Conservation (phyloP, 768 basidiomycete genomes). For the Mycena vitilis region DNA sequence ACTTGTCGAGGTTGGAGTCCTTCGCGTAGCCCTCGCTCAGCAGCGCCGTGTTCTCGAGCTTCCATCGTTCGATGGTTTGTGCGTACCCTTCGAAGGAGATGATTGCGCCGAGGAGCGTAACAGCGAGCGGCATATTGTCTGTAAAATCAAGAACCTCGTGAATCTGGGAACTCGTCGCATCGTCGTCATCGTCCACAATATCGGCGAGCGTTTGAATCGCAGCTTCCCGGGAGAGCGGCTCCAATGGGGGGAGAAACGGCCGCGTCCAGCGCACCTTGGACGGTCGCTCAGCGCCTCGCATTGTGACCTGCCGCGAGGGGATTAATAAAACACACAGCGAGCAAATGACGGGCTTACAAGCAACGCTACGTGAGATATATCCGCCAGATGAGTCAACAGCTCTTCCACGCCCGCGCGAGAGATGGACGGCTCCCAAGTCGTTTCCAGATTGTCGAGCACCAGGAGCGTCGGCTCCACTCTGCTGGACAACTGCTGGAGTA, state of each 20-base stretch:
- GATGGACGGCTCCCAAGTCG: background rate
- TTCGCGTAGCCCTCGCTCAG: slow-evolving; percentile 2
- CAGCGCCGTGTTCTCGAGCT: background rate
- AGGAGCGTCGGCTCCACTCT: background rate
- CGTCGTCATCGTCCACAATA: background rate
- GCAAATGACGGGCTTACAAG: background rate
- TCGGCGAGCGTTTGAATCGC: background rate
- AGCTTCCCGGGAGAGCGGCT: background rate
- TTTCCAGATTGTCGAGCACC: background rate
- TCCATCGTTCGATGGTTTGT: background rate
- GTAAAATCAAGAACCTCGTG: background rate
- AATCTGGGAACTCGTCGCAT: background rate
- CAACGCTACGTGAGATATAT: background rate
- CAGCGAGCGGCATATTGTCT: background rate
- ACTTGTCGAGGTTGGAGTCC: background rate
- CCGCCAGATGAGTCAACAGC: background rate
- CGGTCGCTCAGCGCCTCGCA: background rate
- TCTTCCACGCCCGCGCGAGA: background rate
- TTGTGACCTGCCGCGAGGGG: background rate
- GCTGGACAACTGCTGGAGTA: background rate
- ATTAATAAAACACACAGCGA: background rate
- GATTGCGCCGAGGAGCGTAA: background rate
- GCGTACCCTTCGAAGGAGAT: background rate
- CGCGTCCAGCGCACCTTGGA: background rate
- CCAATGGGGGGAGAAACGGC: background rate